Evolutionary conservation across 208 protist species (phyloP).

Genomic region (Trypanosomatidae sp.): DNA sequence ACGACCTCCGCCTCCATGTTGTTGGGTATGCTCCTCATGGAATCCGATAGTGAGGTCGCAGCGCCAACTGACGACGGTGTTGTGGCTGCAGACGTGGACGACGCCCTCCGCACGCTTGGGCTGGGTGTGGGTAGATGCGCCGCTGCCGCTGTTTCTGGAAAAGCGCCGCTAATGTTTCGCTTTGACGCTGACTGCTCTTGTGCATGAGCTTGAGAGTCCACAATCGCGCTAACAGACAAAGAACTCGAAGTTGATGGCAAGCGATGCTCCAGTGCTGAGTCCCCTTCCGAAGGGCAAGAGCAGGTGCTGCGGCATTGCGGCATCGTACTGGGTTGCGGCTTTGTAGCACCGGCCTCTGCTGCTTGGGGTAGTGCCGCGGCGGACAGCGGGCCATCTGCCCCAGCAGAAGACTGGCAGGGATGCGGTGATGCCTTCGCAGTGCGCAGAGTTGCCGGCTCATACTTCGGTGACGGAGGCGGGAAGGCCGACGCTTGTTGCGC

Average conservation of each 20-base stretch:
- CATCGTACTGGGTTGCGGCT: background rate
- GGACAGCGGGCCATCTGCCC: background rate
- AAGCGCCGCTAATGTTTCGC: background rate
- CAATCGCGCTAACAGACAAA: background rate
- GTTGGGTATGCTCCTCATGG: background rate
- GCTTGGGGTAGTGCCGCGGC: background rate
- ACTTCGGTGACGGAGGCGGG: background rate
- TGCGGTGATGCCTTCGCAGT: background rate
- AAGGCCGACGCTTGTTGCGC: background rate
- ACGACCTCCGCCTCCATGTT: background rate
- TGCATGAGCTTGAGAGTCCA: background rate
- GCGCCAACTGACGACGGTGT: background rate
- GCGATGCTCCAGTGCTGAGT: background rate
- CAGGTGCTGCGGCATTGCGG: background rate
- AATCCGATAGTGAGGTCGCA: background rate
- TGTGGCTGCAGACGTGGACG: background rate
- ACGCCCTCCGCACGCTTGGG: background rate
- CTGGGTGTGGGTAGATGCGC: background rate
- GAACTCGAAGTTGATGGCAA: background rate
- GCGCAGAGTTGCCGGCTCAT: background rate
- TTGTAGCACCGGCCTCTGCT: background rate
- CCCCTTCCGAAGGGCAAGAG: background rate
- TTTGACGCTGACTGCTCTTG: background rate
- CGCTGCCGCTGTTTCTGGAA: background rate
- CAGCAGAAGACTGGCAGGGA: background rate